A percentile compares a stretch with the other conserved stretches of the same genome.
Conservation (phyloP, 73 alveolate species). For the Stentor coeruleus region DNA sequence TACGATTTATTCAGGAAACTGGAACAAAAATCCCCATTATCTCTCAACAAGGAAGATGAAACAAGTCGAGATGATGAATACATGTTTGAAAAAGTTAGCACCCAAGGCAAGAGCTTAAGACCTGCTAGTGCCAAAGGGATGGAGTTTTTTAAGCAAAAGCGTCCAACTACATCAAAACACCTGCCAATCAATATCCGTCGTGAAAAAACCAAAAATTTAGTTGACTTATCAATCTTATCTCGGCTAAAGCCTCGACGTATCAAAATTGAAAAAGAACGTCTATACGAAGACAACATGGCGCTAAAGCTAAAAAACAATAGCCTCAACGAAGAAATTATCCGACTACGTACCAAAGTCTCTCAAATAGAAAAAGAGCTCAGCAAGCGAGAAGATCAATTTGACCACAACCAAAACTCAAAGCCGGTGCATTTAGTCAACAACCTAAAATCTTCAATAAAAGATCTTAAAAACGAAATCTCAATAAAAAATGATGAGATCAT, state of each 20-base stretch:
- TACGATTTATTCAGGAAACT: conserved; percentile 17
- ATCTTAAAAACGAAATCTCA: conserved; percentile 26
- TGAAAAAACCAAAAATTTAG: background rate
- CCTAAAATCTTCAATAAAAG: conserved; percentile 32
- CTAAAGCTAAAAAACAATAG: conserved; percentile 34
- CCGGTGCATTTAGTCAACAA: conserved; percentile 28
- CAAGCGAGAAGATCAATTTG: background rate
- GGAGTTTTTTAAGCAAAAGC: background rate
- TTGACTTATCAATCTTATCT: background rate
- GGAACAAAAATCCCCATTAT: conserved; percentile 2
- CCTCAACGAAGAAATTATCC: conserved; percentile 33
- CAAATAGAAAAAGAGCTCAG: conserved; percentile 27
- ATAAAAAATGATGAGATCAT: conserved; percentile 40
- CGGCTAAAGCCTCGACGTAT: conserved; percentile 1
- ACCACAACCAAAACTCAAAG: background rate
- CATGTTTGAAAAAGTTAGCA: conserved; percentile 2
- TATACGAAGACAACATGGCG: conserved; percentile 42
- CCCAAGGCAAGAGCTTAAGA: background rate
- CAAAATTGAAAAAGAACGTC: conserved; percentile 29
- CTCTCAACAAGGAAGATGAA: background rate
- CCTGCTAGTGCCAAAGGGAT: conserved; percentile 17
- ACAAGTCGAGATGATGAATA: background rate
- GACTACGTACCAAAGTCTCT: conserved; percentile 29
- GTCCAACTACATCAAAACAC: background rate
- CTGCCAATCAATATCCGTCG: background rate